A percentile compares a stretch with the other conserved stretches of the same genome.
phyloP scores from a whole-genome alignment of 768 basidiomycete genomes.

The Chalciporus sphaerocephalus region DNA sequence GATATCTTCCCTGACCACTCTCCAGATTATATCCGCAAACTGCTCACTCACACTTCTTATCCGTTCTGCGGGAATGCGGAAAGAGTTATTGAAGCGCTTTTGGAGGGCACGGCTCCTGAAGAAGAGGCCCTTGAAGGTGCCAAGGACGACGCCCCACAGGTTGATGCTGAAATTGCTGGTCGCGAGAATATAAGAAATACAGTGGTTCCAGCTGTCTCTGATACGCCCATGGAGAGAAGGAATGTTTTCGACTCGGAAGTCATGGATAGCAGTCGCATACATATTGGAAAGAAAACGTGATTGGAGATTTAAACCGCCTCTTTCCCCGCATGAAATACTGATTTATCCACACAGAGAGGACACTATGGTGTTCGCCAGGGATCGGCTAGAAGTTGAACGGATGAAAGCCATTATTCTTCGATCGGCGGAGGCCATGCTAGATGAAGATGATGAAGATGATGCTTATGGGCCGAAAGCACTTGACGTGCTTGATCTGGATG shows the following conservation, averaged over 20 bases:
- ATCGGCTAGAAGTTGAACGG: conserved; percentile 57
- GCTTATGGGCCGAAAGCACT: conserved; percentile 22
- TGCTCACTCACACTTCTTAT: conserved; percentile 47
- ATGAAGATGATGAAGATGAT: conserved; percentile 60
- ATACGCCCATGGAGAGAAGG: conserved; percentile 41
- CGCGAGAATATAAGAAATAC: neutral
- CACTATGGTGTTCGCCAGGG: conserved; percentile 42
- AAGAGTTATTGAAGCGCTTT: conserved; percentile 61
- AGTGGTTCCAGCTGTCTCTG: neutral
- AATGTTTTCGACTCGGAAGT: conserved; percentile 76
- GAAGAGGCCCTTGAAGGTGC: conserved; percentile 26
- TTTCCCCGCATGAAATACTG: conserved; percentile 4
- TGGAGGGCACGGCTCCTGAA: conserved; percentile 65
- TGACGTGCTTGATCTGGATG: conserved; percentile 43
- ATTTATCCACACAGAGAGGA: conserved; percentile 38
- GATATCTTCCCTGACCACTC: conserved; percentile 70
- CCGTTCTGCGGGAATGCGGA: conserved; percentile 55
- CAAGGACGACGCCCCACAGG: neutral
- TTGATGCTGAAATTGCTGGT: neutral
- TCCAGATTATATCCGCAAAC: conserved; percentile 51
- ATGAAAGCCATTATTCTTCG: conserved; percentile 84
- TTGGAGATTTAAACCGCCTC: conserved; percentile 15
- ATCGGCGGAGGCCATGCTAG: conserved; percentile 61
- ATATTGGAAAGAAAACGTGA: conserved; percentile 65
- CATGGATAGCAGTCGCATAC: conserved; percentile 59